Conservation (phyloP, 148 eudicot species). For the Vaccinium myrtillus region DNA sequence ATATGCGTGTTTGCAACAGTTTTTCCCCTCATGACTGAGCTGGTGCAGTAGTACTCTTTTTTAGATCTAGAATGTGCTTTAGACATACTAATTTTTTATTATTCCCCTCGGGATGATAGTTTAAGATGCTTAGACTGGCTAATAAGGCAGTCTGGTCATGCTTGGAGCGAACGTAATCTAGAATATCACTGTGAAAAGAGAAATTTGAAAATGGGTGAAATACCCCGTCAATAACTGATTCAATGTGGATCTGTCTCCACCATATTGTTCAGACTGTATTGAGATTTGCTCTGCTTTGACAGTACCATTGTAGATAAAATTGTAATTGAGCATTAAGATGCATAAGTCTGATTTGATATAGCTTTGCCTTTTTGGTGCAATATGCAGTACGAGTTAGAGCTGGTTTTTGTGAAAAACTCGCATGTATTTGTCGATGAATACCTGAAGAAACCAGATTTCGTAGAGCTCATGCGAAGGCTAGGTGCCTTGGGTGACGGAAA, state of each 20-base stretch:
- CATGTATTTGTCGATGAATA: conserved; percentile 86
- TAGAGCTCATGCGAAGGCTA: conserved; percentile 88
- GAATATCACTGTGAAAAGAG: too few relatives aligned
- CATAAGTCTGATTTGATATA: neutral
- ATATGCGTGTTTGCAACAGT: conserved; percentile 11
- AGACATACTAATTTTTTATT: neutral
- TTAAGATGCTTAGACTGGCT: too few relatives aligned
- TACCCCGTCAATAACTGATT: too few relatives aligned
- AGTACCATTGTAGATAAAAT: neutral
- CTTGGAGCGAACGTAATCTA: too few relatives aligned
- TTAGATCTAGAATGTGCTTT: too few relatives aligned
- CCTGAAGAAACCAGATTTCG: conserved; percentile 75
- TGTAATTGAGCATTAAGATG: neutral
- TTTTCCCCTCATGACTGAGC: neutral
- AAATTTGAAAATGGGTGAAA: too few relatives aligned
- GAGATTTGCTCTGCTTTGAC: neutral
- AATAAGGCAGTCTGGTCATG: too few relatives aligned
- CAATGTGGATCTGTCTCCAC: too few relatives aligned
- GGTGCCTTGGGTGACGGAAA: conserved; percentile 96
- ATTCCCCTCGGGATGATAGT: too few relatives aligned
- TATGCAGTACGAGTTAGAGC: conserved; percentile 82
- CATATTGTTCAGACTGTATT: too few relatives aligned
- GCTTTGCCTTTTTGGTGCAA: neutral
- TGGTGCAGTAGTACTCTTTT: neutral
- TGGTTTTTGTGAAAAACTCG: conserved; percentile 85